These are phyloP conservation scores for Ogataea hybrid DNA, from an alignment of 1,139 yeast genomes.

Conservation along the genomic window DNA sequence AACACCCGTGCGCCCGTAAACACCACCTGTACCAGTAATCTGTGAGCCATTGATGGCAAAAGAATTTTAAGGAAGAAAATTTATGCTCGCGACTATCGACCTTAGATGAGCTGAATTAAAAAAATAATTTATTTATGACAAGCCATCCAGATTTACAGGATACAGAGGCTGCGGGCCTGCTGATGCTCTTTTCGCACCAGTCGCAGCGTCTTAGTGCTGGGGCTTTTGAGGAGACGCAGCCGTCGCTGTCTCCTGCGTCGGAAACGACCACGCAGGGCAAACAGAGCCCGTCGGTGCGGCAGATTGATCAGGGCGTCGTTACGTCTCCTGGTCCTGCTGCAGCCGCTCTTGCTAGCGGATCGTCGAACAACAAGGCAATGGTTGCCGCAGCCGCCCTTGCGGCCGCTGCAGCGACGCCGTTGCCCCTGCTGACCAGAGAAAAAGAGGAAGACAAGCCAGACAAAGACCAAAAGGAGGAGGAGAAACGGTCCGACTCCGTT, in stretches of 20 bases:
- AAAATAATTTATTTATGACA: conserved; percentile 6
- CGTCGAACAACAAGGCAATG: conserved; percentile 43
- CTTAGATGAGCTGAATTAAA: conserved; percentile 2
- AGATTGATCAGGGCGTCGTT: conserved; percentile 22
- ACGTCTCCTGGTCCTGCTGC: conserved; percentile 51
- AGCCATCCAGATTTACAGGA: conserved; percentile 25
- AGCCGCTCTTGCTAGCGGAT: conserved; percentile 41
- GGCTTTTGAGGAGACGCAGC: background rate
- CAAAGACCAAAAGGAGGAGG: conserved; percentile 3
- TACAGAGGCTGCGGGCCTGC: conserved; percentile 35
- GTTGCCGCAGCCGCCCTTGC: conserved; percentile 74
- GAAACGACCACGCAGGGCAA: conserved; percentile 16
- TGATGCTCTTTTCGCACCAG: conserved; percentile 35
- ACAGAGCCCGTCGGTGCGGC: conserved; percentile 20
- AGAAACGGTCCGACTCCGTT: conserved; percentile 1
- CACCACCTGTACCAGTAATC: conserved; percentile 83
- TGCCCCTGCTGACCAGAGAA: conserved; percentile 40
- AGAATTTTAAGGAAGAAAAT: conserved; percentile 3
- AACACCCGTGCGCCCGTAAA: conserved; percentile 95
- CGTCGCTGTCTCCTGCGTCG: conserved; percentile 10
- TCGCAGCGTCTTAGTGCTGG: conserved; percentile 18
- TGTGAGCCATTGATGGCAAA: conserved; percentile 62
- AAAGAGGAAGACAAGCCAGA: conserved; percentile 5
- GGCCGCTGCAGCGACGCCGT: conserved; percentile 66
- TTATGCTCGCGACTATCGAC: conserved; percentile 4